phyloP scores from a whole-genome alignment of 371 early-diverging fungal genomes.

The Mortierella sp. region DNA sequence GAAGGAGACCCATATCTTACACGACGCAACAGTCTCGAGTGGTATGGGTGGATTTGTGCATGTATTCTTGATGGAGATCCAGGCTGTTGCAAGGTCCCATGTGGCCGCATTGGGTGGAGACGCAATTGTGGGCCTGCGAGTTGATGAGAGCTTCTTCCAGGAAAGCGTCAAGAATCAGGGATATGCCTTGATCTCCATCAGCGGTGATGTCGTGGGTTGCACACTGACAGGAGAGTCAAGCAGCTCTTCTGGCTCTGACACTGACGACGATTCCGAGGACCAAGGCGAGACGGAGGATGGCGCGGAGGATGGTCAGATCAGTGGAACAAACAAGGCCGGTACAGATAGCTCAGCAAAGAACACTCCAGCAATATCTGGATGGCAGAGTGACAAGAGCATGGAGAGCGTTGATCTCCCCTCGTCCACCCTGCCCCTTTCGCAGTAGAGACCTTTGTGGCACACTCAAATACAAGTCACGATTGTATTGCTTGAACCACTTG shows the following conservation, averaged over 20 bases:
- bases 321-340: neutral
- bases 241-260: conserved; percentile 4
- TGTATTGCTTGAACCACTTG: no score
- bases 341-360: neutral
- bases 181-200: conserved; percentile 66
- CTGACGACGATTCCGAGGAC: conserved; percentile 8
- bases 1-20: conserved; percentile 69
- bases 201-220: conserved; percentile 64
- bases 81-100: conserved; percentile 72
- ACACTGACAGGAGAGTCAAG: conserved; percentile 18
- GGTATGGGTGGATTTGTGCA: conserved; percentile 71
- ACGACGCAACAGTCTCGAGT: conserved; percentile 58
- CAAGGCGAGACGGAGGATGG: conserved; percentile 1
- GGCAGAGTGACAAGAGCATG: conserved; percentile 28
- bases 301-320: neutral
- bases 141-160: conserved; percentile 68
- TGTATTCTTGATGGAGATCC: conserved; percentile 67
- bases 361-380: conserved; percentile 19
- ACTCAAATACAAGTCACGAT: no score
- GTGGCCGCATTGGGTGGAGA: conserved; percentile 77
- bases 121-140: conserved; percentile 67
- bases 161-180: conserved; percentile 74
- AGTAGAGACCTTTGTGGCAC: no score
- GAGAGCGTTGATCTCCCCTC: conserved; percentile 28
- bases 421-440: conserved; percentile 8